These are phyloP conservation scores for Salvia sclarea DNA, from an alignment of 305 asterid species.

Conservation along the genomic window DNA sequence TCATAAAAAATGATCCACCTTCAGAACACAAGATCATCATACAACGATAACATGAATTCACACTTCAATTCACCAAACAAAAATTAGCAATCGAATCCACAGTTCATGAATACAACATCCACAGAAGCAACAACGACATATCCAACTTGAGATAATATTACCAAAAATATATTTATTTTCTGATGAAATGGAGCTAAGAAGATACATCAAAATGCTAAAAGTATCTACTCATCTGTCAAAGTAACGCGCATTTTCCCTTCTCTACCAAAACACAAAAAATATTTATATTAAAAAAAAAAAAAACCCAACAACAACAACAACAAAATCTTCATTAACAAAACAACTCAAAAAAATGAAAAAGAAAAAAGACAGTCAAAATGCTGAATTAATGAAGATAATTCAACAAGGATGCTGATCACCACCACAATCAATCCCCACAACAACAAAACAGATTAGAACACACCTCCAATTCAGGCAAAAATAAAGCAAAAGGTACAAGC, in stretches of 20 bases:
- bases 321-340: neutral
- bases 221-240: neutral
- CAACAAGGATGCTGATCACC: slow-evolving; percentile 4
- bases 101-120: neutral
- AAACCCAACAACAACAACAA: too few relatives aligned
- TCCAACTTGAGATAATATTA: neutral
- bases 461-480: neutral
- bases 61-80: neutral
- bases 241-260: neutral
- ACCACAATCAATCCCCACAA: neutral
- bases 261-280: neutral
- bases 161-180: neutral
- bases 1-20: neutral
- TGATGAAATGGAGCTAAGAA: neutral
- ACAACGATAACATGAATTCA: neutral
- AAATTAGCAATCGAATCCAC: neutral
- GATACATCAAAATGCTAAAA: slow-evolving; percentile 5
- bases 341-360: neutral
- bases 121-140: neutral
- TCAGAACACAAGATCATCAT: neutral
- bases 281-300: too few relatives aligned
- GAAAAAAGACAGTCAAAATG: neutral
- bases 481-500: neutral
- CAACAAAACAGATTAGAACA: neutral
- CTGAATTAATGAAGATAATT: slow-evolving; percentile 8